A percentile compares a stretch with the other conserved stretches of the same genome.
Evolutionary conservation across 257 asterid genomes (phyloP).

Genomic region (Lycium ferocissimum): DNA sequence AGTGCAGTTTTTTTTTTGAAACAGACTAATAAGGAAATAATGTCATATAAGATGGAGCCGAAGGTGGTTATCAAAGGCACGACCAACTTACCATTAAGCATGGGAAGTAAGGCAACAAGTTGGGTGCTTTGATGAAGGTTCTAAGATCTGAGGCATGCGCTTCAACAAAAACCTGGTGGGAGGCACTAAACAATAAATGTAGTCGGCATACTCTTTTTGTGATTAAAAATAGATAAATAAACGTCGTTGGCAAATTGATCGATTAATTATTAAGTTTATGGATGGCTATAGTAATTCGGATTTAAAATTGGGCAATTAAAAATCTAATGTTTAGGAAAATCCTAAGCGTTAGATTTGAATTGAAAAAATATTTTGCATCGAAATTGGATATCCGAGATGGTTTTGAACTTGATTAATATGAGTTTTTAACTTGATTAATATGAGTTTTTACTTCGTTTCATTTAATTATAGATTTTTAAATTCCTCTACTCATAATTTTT

Average conservation of each 20-base stretch:
- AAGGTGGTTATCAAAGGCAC: background rate
- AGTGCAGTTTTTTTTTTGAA: background rate
- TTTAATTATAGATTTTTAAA: background rate
- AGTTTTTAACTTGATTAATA: background rate
- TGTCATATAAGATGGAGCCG: background rate
- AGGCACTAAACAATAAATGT: background rate
- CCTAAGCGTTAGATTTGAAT: conserved; percentile 15
- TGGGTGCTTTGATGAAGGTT: background rate
- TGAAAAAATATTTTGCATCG: background rate
- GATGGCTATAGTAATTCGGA: background rate
- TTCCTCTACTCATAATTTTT: background rate
- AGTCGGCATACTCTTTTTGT: background rate
- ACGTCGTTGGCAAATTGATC: background rate
- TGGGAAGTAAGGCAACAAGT: background rate
- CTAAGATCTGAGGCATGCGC: background rate
- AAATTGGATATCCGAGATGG: background rate
- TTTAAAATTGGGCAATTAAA: background rate
- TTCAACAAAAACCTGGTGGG: background rate
- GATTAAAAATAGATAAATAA: too few relatives aligned
- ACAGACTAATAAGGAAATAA: background rate
- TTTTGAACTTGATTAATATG: too few relatives aligned
- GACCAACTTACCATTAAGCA: background rate
- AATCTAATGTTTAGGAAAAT: background rate
- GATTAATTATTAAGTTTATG: background rate
- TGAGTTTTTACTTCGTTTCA: too few relatives aligned